Evolutionary conservation across 2,329 filamentous ascomycete species (phyloP).

Genomic region (Coniochaeta sp.): DNA sequence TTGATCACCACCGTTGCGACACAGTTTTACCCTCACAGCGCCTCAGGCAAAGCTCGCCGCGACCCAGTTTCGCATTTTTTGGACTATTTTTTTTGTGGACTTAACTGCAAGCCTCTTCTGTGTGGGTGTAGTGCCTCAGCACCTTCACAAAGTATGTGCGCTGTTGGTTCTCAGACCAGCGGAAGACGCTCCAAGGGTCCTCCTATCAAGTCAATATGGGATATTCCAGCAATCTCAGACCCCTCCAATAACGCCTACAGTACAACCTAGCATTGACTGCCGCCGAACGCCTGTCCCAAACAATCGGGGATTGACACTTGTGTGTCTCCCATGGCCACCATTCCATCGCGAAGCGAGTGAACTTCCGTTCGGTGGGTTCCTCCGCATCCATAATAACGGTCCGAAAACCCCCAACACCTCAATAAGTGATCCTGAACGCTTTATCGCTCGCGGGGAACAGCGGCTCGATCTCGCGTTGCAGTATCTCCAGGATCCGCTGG

Average conservation of each 20-base stretch:
- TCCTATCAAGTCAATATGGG: neutral
- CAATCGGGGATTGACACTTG: neutral
- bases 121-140: neutral
- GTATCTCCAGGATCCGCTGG: slow-evolving; percentile 26
- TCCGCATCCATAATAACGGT: neutral
- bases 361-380: neutral
- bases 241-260: neutral
- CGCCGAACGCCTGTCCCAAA: neutral
- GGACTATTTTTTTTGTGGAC: no score
- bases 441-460: neutral
- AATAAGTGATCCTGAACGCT: neutral
- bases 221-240: neutral
- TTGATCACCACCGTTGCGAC: no score
- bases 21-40: no score
- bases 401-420: neutral
- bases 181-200: neutral
- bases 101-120: neutral
- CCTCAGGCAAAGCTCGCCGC: no score
- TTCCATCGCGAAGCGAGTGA: neutral
- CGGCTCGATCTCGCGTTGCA: slow-evolving; percentile 22
- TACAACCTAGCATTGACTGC: neutral
- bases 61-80: no score
- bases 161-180: neutral
- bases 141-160: neutral
- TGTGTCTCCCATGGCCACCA: neutral